Evolutionary conservation across 331 rosid species (phyloP), one percentile per base, ranked within the genome.

Genomic region (Prunus yedoensis): DNA sequence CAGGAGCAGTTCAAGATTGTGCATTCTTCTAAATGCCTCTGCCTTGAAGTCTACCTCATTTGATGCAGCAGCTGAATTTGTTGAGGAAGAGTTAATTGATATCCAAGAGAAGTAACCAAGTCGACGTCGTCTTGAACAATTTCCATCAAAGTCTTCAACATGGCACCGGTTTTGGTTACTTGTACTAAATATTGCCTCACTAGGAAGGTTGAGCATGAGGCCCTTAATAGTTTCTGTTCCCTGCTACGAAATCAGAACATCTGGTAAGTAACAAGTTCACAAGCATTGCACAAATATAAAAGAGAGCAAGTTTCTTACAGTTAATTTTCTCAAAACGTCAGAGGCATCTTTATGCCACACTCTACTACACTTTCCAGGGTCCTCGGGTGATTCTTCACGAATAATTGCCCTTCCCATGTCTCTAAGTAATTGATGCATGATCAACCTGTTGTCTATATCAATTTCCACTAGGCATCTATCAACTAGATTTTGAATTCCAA

Each of bases 391-490:
- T 47, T 68, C 83, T 74, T 75, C 77, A 10, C 54, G 62, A 71
- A 81, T 79, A 56, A 86, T 62, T 23, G 71, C 71, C 74, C 77
- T 43, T 21, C 87, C 85, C 85, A 80, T 83, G 61, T 86, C 81
- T 58, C 70, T 66, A 73, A 86, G 68, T 72, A 83, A 38, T 46
- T 72, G 85, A 74, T 83, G 87, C 64, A 74, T 32, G 20, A 25
- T 4, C 12, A 74, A 4, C 4, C 3, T 18, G 1, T 10, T 10
- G 3, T 3, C 1, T 12, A 3, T 4, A 10, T 20, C 7, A 8
- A 18, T 7, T 5, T 66, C 11, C 6, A 74, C 50, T 25, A 74
- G 64, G 17, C 70, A 74, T 63, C 16, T 51, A 30, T 74, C 71
- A 65, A 50, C 56, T 21, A 74, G 52, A 30, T 47, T 51, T 50